Conservation (phyloP, 306 rosid genomes). For the Cicer pinnatifidum region DNA sequence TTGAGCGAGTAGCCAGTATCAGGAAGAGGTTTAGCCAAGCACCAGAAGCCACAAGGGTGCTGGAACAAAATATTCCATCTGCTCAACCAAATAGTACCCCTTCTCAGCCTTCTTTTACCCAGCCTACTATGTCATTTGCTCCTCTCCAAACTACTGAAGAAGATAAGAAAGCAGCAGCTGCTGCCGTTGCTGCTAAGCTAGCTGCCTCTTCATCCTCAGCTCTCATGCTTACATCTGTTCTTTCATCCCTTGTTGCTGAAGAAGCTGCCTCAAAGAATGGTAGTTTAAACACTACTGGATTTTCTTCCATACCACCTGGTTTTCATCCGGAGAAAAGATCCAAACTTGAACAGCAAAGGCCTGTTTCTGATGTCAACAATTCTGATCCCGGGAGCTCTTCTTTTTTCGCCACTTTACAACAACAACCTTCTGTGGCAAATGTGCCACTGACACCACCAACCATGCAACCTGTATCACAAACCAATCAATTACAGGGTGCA, state of each 20-base stretch:
- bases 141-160: conserved; percentile 68
- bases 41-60: conserved; percentile 53
- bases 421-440: conserved; percentile 52
- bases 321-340: conserved; percentile 74
- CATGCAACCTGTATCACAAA: conserved; percentile 58
- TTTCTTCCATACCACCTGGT: conserved; percentile 56
- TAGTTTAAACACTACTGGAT: conserved; percentile 53
- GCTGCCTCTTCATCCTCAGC: conserved; percentile 95
- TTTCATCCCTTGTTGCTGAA: conserved; percentile 89
- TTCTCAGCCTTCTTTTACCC: conserved; percentile 54
- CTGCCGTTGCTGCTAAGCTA: conserved; percentile 90
- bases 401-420: conserved; percentile 54
- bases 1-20: conserved; percentile 58
- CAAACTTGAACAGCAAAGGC: conserved; percentile 67
- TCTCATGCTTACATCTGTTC: conserved; percentile 82
- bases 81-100: conserved; percentile 51
- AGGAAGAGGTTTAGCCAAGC: conserved; percentile 54
- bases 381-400: conserved; percentile 55
- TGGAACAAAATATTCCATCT: conserved; percentile 52
- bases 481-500: conserved; percentile 59
- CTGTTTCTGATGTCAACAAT: conserved; percentile 60
- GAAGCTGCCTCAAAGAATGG: conserved; percentile 84
- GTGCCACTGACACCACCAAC: conserved; percentile 51
- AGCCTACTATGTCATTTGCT: conserved; percentile 57
- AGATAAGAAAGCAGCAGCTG: conserved; percentile 78